Base-by-base conservation (phyloP, 345 rosid species). In the Arabis hirsuta region DNA sequence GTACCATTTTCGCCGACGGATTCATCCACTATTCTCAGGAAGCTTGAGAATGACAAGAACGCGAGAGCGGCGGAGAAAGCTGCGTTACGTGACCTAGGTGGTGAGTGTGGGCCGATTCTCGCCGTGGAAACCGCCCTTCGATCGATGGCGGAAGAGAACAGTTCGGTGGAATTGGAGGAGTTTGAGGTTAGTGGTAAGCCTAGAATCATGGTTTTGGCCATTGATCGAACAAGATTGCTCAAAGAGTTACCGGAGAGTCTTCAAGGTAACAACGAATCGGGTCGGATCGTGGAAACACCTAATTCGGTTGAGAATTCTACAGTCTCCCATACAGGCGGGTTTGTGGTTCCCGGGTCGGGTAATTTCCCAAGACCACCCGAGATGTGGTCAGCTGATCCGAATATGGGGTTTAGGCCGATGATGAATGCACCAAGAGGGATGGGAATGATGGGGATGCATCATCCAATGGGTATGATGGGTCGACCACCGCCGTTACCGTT, bases 71-170 rank as follows among this genome's bases (percentile, higher is more conserved):
- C 87, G 6, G 98, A 91, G 84, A 91, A 81, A 79, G 87, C 87
- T 2, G 97, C 94, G 22, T 44, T 95, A 73, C 77, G 96, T 32
- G 97, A 87, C 71, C 55, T 91, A 22, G 97, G 97, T 0, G 98
- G 99, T 1, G 98, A 92, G 74, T 75, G 88, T 1, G 98, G 97
- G 0, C 82, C 90, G 27, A 83, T 91, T 57, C 74, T 84, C 20
- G 94, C 96, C 1, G 96, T 95, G 38, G 99, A 91, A 71, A 85
- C 78, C 75, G 97, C 97, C 13, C 80, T 91, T 55, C 84, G 86
- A 73, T 86, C 94, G 4, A 91, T 95, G 77, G 93, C 90, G 4
- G 97, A 95, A 77, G 97, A 91, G 69, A 88, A 86, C 38, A 83
- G 88, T 3, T 96, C 90, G 19, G 82, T 95, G 9, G 96, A 95